phyloP scores from a whole-genome alignment of 768 basidiomycete genomes.

The Postia placenta region DNA sequence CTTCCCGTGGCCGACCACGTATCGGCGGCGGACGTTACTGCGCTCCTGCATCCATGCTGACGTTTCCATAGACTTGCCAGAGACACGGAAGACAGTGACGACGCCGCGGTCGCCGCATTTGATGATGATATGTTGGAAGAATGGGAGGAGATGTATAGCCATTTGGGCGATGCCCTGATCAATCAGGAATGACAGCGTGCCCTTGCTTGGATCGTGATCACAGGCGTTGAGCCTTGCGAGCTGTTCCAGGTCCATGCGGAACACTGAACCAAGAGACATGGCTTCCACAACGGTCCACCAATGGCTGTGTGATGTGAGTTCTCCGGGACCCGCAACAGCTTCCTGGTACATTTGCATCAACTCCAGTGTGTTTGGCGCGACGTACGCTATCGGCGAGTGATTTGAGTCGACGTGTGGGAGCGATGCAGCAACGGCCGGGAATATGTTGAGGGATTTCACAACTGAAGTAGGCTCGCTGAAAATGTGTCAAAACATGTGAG shows the following conservation, averaged over 20 bases:
- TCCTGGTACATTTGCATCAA: conserved; percentile 53
- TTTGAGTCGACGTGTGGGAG: conserved; percentile 21
- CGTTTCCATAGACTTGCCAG: conserved; percentile 29
- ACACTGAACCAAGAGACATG: conserved; percentile 61
- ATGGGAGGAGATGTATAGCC: conserved; percentile 77
- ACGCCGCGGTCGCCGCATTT: conserved; percentile 77
- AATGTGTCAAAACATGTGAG: not conserved
- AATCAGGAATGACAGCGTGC: conserved; percentile 56
- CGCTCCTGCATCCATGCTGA: conserved; percentile 47
- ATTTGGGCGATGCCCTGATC: conserved; percentile 71
- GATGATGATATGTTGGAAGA: conserved; percentile 77
- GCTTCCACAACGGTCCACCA: conserved; percentile 68
- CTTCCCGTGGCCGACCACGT: conserved; percentile 45
- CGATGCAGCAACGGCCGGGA: conserved; percentile 51
- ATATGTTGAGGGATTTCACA: conserved; percentile 66
- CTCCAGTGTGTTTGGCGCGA: conserved; percentile 85
- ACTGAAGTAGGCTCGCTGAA: conserved; percentile 88
- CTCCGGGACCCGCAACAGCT: conserved; percentile 37
- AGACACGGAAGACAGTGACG: conserved; percentile 53
- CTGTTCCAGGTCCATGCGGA: conserved; percentile 58
- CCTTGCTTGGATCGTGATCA: conserved; percentile 30
- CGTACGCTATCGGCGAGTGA: conserved; percentile 53
- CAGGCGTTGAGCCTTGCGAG: conserved; percentile 44
- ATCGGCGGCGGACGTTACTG: conserved; percentile 41
- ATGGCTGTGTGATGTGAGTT: conserved; percentile 43